Conservation (phyloP, 345 rosid genomes). For the Syzygium jambos region DNA sequence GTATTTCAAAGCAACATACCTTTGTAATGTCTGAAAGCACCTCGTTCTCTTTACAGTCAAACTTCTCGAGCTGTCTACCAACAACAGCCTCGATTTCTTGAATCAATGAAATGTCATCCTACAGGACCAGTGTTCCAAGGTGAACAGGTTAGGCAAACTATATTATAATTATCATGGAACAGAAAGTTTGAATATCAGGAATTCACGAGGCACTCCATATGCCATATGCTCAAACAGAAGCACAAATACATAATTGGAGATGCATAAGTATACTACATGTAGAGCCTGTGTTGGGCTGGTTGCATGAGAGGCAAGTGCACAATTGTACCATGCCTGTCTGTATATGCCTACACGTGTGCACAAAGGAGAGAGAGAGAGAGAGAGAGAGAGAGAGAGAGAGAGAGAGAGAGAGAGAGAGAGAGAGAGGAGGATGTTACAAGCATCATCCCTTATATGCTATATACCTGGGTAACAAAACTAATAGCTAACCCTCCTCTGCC, state of each 20-base stretch:
- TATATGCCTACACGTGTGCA: neutral
- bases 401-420: neutral
- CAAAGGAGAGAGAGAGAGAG: neutral
- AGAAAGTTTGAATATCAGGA: neutral
- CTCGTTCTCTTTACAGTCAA: slow-evolving; percentile 63
- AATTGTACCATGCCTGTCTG: neutral
- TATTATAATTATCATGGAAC: neutral
- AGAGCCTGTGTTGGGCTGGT: neutral
- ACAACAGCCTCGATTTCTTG: slow-evolving; percentile 70
- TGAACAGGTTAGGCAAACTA: neutral
- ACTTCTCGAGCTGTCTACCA: slow-evolving; percentile 56
- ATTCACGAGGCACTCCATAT: neutral
- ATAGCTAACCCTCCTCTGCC: slow-evolving; percentile 89
- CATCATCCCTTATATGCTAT: neutral
- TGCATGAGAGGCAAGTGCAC: neutral
- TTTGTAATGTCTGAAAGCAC: slow-evolving; percentile 62
- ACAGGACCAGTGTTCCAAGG: slow-evolving; percentile 8
- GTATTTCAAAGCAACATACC: slow-evolving; percentile 18
- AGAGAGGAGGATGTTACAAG: neutral
- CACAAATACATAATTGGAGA: neutral
- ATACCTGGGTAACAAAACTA: slow-evolving; percentile 77
- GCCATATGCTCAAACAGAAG: neutral
- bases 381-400: neutral
- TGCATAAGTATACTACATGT: neutral
- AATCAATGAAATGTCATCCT: slow-evolving; percentile 72